Percentiles rank a stretch among this genome's conserved stretches.
These are phyloP conservation scores for Sporothrix humicola DNA, from an alignment of 2,329 filamentous ascomycete species.

Conservation along the genomic window DNA sequence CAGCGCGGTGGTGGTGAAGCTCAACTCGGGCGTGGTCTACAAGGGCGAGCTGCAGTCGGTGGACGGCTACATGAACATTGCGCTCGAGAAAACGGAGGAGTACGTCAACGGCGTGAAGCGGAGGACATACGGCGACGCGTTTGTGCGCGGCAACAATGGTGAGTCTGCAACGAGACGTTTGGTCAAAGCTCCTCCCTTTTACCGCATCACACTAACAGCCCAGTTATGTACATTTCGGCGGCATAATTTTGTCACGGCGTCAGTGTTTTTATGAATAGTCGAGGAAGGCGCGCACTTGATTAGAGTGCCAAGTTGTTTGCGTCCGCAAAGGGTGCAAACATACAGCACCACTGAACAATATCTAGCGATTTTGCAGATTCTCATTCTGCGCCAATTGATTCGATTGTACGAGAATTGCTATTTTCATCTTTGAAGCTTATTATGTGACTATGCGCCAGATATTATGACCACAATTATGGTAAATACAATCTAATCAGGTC, in stretches of 20 bases:
- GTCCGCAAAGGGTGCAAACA: neutral
- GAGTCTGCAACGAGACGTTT: slow-evolving; percentile 48
- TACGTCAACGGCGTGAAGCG: slow-evolving; percentile 84
- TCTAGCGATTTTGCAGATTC: neutral
- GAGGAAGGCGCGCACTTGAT: too few relatives aligned
- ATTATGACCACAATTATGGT: neutral
- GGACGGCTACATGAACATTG: slow-evolving; percentile 99
- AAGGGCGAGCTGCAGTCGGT: slow-evolving; percentile 97
- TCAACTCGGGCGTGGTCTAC: slow-evolving; percentile 98
- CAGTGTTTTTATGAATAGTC: neutral
- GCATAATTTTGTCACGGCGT: too few relatives aligned
- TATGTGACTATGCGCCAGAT: neutral
- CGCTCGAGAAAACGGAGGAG: slow-evolving; percentile 93
- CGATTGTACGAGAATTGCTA: neutral
- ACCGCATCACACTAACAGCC: slow-evolving; percentile 31
- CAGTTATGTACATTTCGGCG: slow-evolving; percentile 74
- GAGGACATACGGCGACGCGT: slow-evolving; percentile 89
- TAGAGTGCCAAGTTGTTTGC: neutral
- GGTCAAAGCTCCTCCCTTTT: neutral
- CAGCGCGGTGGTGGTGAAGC: slow-evolving; percentile 90
- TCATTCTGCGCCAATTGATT: neutral
- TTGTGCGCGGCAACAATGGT: slow-evolving; percentile 95
- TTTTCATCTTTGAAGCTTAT: neutral
- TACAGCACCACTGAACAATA: neutral
- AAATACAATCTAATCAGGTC: neutral